Conservation (phyloP, 805 yeast species). For the Spathaspora girioi region DNA sequence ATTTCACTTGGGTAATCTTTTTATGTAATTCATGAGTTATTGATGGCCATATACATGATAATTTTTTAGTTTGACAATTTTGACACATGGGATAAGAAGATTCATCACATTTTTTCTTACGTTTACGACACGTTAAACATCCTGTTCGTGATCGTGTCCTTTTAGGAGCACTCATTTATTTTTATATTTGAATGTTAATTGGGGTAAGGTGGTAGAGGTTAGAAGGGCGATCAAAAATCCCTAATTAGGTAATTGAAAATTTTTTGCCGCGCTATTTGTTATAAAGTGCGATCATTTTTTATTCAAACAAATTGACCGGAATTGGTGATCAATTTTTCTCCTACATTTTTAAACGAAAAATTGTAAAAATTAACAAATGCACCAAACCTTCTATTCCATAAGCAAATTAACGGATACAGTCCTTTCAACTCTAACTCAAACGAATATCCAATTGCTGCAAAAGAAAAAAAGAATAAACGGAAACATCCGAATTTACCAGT, state of each 20-base stretch:
- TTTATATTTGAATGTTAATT: too few relatives aligned
- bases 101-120: constrained; percentile 31
- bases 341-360: too few relatives aligned
- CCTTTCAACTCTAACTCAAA: too few relatives aligned
- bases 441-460: too few relatives aligned
- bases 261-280: constrained; percentile 27
- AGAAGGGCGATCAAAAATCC: constrained; percentile 4
- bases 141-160: constrained; percentile 27
- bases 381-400: too few relatives aligned
- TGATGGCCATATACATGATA: constrained; percentile 26
- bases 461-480: neutral
- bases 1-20: constrained; percentile 19
- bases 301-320: neutral
- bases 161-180: neutral
- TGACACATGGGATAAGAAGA: constrained; percentile 26
- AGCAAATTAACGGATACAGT: too few relatives aligned
- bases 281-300: neutral
- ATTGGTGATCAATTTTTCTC: too few relatives aligned
- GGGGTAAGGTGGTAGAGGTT: too few relatives aligned
- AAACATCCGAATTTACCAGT: too few relatives aligned
- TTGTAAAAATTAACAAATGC: too few relatives aligned
- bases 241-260: constrained; percentile 22
- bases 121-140: constrained; percentile 26
- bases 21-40: constrained; percentile 18
- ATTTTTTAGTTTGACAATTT: constrained; percentile 18